A percentile compares a stretch with the other conserved stretches of the same genome.
These are phyloP conservation scores for Avena atlantica DNA, from an alignment of 176 grass and related monocot genomes.

Conservation along the genomic window DNA sequence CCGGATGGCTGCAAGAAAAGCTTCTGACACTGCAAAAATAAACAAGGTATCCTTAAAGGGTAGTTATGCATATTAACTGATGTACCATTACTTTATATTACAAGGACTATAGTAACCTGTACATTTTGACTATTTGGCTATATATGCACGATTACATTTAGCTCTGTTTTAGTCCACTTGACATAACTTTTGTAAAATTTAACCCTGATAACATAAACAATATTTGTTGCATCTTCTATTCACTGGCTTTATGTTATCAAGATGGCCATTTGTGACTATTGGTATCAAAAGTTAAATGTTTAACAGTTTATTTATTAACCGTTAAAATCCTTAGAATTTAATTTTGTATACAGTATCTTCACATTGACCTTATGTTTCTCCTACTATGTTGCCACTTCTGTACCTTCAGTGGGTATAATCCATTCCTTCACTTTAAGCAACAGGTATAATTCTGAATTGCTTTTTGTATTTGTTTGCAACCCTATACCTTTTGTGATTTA, in stretches of 20 bases:
- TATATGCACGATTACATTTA: not conserved
- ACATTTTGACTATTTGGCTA: not conserved
- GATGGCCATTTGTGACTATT: not conserved
- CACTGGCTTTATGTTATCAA: not conserved
- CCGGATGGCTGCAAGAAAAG: conserved; percentile 45
- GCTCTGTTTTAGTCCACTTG: too few species aligned
- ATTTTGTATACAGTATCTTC: not conserved
- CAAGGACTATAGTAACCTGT: not conserved
- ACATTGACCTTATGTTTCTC: not conserved
- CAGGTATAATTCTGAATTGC: not conserved
- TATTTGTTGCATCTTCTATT: conserved; percentile 11
- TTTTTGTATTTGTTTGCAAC: not conserved
- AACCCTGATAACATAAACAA: not conserved
- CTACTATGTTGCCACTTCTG: not conserved
- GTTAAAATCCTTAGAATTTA: conserved; percentile 2
- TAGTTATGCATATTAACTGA: conserved; percentile 42
- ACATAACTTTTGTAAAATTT: conserved; percentile 11
- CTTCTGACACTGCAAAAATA: conserved; percentile 50
- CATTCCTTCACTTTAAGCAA: not conserved
- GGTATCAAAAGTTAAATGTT: not conserved
- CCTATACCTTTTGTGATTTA: conserved; percentile 1
- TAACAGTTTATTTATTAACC: not conserved
- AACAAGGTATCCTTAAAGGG: conserved; percentile 50
- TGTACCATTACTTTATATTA: not conserved
- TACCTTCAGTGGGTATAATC: not conserved